Evolutionary conservation across 768 basidiomycete species (phyloP).

Genomic region (Agaricus sinodeliciosus): DNA sequence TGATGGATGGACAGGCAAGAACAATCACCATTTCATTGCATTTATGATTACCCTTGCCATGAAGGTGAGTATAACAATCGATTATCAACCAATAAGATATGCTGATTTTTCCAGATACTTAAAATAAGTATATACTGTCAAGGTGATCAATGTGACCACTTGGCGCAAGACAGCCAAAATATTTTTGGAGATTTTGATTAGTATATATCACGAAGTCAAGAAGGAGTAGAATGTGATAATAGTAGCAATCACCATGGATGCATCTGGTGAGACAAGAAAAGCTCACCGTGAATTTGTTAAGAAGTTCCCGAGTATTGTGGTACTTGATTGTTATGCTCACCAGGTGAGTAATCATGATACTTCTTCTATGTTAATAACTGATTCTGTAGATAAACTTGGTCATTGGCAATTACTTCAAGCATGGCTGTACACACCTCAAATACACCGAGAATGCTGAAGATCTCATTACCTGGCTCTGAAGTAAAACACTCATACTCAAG

Average conservation of each 20-base stretch:
- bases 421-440: conserved; percentile 14
- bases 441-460: conserved; percentile 21
- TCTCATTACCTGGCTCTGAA: conserved; percentile 32
- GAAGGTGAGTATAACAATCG: neutral
- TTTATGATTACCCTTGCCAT: conserved; percentile 20
- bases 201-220: conserved; percentile 15
- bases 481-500: conserved; percentile 26
- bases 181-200: conserved; percentile 18
- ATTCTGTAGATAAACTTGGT: conserved; percentile 30
- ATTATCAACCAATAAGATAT: no score
- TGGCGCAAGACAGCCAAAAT: conserved; percentile 25
- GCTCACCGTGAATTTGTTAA: conserved; percentile 13
- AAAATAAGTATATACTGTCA: conserved; percentile 23
- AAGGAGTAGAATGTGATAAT: conserved; percentile 20
- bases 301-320: conserved; percentile 19
- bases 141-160: conserved; percentile 23
- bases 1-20: conserved; percentile 30
- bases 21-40: conserved; percentile 24
- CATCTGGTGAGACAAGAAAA: conserved; percentile 27
- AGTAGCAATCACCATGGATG: conserved; percentile 26
- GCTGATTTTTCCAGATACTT: no score
- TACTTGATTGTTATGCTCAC: conserved; percentile 26
- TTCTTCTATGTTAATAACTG: neutral
- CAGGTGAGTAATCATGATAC: conserved; percentile 6
- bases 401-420: conserved; percentile 31